Base-by-base conservation (phyloP, 768 basidiomycete species). In the Phylloporus sp. region DNA sequence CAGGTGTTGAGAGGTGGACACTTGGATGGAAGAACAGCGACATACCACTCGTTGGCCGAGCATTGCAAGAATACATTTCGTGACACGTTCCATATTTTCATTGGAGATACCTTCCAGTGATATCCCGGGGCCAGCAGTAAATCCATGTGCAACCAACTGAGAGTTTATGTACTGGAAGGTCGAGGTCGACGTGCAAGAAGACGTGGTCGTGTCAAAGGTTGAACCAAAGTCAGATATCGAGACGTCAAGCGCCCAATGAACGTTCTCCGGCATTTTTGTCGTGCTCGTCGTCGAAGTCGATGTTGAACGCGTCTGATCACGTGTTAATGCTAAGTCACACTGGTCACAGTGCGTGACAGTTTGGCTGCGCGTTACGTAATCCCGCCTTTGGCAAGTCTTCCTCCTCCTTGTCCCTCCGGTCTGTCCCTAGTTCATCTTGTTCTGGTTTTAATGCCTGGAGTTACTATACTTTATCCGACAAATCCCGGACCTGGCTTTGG, bases 71-170 rank as follows among this genome's bases (percentile, higher is more conserved):
- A 94, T 58, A 67, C 89, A 91, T 66, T 88, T 91, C 4, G 85
- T 78, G 22, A 84, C 69, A 22, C 71, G 71, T 18, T 86, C 82
- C 16, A 77, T 73, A 29, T 86, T 77, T 4, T 75, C 64, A 43
- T 75, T 75, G 0, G 80, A 74, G 12, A 86, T 68, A 0, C 86
- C 85, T 0, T 88, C 86, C 32, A 93, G 71, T 12, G 74, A 80
- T 18, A 93, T 68, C 0, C 91, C 90, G 0, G 84, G 81, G 1
- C 76, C 61, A 10, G 79, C 61, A 2, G 78, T 70, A 58, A 88
- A 93, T 8, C 91, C 91, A 71, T 93, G 91, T 3, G 91, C 85
- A 43, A 89, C 69, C 6, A 94, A 79, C 58, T 94, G 91, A 18
- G 85, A 73, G 62, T 91, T 93, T 62, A 92, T 76, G 62, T 88